Evolutionary conservation across 1,139 yeast species (phyloP).

Genomic region (Candida sp.): DNA sequence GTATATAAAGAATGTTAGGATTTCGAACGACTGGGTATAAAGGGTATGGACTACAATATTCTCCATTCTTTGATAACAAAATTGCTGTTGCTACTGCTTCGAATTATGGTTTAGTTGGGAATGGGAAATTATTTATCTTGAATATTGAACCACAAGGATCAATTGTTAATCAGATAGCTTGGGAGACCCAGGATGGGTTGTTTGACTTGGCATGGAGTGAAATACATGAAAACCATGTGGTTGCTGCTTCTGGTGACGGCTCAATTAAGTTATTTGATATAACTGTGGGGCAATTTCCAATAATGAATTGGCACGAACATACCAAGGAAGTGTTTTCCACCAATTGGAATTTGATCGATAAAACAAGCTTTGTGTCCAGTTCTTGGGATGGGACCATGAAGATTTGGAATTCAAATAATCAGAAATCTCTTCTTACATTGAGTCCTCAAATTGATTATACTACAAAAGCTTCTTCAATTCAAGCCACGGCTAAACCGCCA

Average conservation of each 20-base stretch:
- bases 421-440: conserved; percentile 59
- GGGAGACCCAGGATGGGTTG: conserved; percentile 92
- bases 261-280: conserved; percentile 78
- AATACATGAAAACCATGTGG: conserved; percentile 79
- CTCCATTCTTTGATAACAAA: conserved; percentile 88
- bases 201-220: conserved; percentile 93
- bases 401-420: conserved; percentile 64
- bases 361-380: conserved; percentile 65
- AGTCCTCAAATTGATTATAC: conserved; percentile 31
- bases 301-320: conserved; percentile 78
- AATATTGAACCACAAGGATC: conserved; percentile 66
- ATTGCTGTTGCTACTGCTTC: conserved; percentile 90
- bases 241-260: conserved; percentile 89
- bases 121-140: conserved; percentile 74
- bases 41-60: conserved; percentile 85
- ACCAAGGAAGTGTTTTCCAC: conserved; percentile 82
- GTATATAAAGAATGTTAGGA: conserved; percentile 50
- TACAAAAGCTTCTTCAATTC: conserved; percentile 19
- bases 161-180: conserved; percentile 52
- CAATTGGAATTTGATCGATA: conserved; percentile 84
- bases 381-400: conserved; percentile 94
- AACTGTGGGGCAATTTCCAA: conserved; percentile 65
- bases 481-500: conserved; percentile 26
- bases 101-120: conserved; percentile 92
- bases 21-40: conserved; percentile 79